Evolutionary conservation across 1,284 basidiomycete genomes (phyloP).

Genomic region (Sporisorium exsertum): DNA sequence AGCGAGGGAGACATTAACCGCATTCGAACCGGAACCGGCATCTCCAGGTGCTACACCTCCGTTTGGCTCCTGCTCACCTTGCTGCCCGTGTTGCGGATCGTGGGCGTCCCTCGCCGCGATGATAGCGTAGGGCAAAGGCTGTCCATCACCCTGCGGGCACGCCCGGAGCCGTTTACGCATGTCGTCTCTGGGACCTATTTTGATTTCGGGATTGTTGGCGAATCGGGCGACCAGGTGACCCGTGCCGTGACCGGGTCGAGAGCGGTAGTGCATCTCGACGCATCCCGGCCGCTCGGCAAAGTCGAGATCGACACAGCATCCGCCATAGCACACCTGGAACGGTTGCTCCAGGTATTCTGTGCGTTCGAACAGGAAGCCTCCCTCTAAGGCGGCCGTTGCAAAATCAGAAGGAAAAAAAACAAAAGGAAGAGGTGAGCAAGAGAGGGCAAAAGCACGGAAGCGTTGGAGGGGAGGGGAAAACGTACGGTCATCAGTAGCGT

Average conservation of each 20-base stretch:
- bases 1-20: not conserved
- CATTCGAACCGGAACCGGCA: not conserved
- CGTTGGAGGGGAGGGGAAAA: not conserved
- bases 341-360: not conserved
- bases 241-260: not conserved
- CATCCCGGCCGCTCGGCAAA: conserved; percentile 16
- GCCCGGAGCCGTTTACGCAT: conserved; percentile 16
- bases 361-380: conserved; percentile 26
- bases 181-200: conserved; percentile 15
- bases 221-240: conserved; percentile 37
- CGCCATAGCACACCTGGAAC: conserved; percentile 29
- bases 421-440: not conserved
- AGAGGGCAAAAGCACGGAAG: not conserved
- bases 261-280: conserved; percentile 15
- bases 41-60: not conserved
- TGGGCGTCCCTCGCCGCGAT: conserved; percentile 10
- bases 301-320: conserved; percentile 25
- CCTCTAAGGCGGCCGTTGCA: conserved; percentile 15
- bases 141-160: not conserved
- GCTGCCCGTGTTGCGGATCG: not conserved
- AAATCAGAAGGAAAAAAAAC: too few relatives aligned
- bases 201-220: conserved; percentile 8
- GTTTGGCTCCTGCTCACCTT: conserved; percentile 5
- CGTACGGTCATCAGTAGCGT: conserved; percentile 38
- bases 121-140: conserved; percentile 26